Base-by-base conservation (phyloP, 441 rosid species). In the Bocquillonia castaneifolia region DNA sequence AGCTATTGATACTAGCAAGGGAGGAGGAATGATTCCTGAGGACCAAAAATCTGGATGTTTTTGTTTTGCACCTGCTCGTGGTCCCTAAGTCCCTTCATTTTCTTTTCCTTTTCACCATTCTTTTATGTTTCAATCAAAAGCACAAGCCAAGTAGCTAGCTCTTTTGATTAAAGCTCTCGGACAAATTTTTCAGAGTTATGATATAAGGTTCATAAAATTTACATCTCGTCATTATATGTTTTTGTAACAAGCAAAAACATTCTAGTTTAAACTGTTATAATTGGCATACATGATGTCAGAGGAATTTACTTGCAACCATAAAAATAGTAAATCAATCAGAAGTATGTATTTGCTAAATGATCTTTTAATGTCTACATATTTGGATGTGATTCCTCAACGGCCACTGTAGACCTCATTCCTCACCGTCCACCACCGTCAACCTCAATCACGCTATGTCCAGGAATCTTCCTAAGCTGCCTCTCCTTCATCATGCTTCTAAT, bases 21-120 rank as follows among this genome's bases (percentile, higher is more conserved):
- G 97, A 28, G 97, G 97, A 25, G 98, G 98, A 75, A 93, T 93
- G 98, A 93, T 90, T 55, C 91, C 96, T 0, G 92, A 88, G 5
- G 94, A 82, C 80, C 87, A 86, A 68, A 53, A 67, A 4, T 31
- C 79, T 0, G 74, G 85, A 5, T 93, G 98, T 70, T 85, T 93
- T 76, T 93, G 98, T 70, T 89, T 93, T 36, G 75, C 81, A 44
- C 84, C 90, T 3, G 69, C 74, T 68, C 95, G 92, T 34, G 98
- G 96, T 14, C 96, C 95, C 23, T 90, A 77, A 85, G 59, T 53
- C 39, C 36, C 42, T 25, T 28, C 26, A 17, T 44, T 2, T 36
- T 14, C n/a, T 25, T 32, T 8, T 25, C 9, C 47, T 10, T n/a
- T 22, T 12, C 13, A 3, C 5, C 26, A 14, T 29, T 26, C 32